Evolutionary conservation across 768 basidiomycete species (phyloP).

Genomic region (Russula abietina): DNA sequence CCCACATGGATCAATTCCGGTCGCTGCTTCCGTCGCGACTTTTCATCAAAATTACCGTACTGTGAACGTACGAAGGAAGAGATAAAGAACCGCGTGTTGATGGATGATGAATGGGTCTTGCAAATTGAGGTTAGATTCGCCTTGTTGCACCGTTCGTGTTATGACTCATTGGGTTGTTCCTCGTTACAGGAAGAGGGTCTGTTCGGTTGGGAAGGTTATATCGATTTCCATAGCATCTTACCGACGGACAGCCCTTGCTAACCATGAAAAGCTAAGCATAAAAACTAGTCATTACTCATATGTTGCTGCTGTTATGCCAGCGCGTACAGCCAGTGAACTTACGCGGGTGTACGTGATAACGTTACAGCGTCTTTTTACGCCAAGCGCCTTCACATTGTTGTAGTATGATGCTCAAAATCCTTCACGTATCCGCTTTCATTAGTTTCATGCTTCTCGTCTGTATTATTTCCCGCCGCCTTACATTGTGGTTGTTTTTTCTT

Average conservation of each 20-base stretch:
- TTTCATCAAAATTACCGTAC: slow-evolving; percentile 14
- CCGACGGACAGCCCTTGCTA: slow-evolving; percentile 89
- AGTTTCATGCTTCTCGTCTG: neutral
- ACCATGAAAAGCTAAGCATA: slow-evolving; percentile 90
- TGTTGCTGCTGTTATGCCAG: neutral
- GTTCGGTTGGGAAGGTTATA: slow-evolving; percentile 21
- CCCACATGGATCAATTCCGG: neutral
- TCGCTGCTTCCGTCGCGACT: slow-evolving; percentile 14
- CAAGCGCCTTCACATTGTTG: neutral
- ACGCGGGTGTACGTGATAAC: neutral
- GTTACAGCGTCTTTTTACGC: neutral
- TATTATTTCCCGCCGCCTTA: too few relatives aligned
- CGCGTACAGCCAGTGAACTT: neutral
- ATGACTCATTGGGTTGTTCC: neutral
- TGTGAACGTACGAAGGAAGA: neutral
- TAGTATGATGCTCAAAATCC: too few relatives aligned
- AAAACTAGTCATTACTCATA: slow-evolving; percentile 75
- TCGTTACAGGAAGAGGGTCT: slow-evolving; percentile 18
- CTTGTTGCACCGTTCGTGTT: neutral
- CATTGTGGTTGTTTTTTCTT: neutral
- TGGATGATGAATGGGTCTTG: slow-evolving; percentile 22
- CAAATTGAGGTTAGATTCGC: slow-evolving; percentile 13
- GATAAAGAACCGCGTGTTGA: slow-evolving; percentile 15
- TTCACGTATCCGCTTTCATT: neutral
- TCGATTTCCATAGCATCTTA: slow-evolving; percentile 37